A percentile compares a stretch with the other conserved stretches of the same genome.
Evolutionary conservation across 2,329 filamentous ascomycete species (phyloP).

Genomic region (Coccinonectria pachysandricola): DNA sequence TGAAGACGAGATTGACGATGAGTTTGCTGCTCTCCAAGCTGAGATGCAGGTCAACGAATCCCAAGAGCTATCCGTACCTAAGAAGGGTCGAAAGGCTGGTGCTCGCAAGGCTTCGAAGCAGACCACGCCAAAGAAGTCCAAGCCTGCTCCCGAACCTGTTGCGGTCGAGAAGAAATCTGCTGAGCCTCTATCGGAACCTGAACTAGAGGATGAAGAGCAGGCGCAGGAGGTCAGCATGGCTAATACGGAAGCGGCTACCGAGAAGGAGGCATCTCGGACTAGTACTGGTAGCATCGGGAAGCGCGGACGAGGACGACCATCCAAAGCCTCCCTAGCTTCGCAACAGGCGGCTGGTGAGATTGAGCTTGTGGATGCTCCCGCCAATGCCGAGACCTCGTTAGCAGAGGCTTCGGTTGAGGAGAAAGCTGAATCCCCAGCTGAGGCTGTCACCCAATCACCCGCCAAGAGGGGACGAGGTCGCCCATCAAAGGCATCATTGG

Average conservation of each 20-base stretch:
- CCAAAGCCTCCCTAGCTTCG: conserved; percentile 21
- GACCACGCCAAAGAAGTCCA: conserved; percentile 34
- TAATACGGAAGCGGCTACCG: conserved; percentile 33
- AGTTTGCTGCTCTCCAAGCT: conserved; percentile 37
- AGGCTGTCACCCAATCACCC: conserved; percentile 6
- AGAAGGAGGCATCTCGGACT: conserved; percentile 16
- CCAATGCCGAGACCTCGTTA: too few species aligned
- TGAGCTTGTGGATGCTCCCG: conserved; percentile 13
- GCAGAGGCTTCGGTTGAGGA: conserved; percentile 6
- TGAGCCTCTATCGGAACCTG: conserved; percentile 5
- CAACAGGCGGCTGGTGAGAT: conserved; percentile 16
- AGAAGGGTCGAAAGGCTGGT: conserved; percentile 45
- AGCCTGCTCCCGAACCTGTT: conserved; percentile 20
- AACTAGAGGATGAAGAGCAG: conserved; percentile 11
- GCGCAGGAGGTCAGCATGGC: conserved; percentile 29
- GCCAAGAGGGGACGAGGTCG: conserved; percentile 21
- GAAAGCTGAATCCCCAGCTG: conserved; percentile 1
- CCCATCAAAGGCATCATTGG: conserved; percentile 22
- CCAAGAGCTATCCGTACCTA: conserved; percentile 35
- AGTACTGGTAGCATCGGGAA: conserved; percentile 13
- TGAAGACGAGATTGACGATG: conserved; percentile 40
- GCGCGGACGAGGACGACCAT: conserved; percentile 19
- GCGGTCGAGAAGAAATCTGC: conserved; percentile 11
- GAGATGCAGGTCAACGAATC: conserved; percentile 34
- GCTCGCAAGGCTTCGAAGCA: conserved; percentile 43